Evolutionary conservation across 2,329 filamentous ascomycete species (phyloP), one percentile per base, ranked within the genome.

Genomic region (Talaromyces sp.): DNA sequence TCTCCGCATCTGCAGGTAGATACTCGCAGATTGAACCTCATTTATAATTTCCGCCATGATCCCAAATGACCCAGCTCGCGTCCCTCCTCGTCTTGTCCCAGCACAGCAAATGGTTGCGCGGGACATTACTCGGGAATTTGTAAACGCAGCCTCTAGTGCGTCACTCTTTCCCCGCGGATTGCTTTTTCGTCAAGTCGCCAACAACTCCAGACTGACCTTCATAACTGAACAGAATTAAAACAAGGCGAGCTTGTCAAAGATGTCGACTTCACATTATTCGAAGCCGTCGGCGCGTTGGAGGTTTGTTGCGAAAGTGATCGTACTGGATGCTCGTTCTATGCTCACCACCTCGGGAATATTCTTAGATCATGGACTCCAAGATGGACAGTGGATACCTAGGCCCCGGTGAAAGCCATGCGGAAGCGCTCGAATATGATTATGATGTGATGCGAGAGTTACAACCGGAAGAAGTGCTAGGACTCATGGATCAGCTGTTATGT

Each of bases 321-420:
- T 22, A 16, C 14, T 33, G 22, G 9, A 52, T 33, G 24, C 14
- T 37, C n/a, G 33, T 22, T 37, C 11, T 22, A 43, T 50, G 45
- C 61, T 66, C 37, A 65, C 49, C 27, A 52, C 7, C 27, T 19
- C 22, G 43, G n/a, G 39, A 7, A 33, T 14, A 27, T 16, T 19
- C 31, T 61, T 72, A 99, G 95, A 97, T 99, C 71, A 97, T 97
- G 92, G 95, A 99, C 74, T 89, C 91, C 0, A 99, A 98, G 79
- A 99, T 99, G 95, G 95, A 99, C 78, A 97, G 92, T 74, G 95
- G 95, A 33, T 93, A 90, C 69, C 82, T 96, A 7, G 84, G 87
- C 22, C 87, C 90, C 8, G 90, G 89, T 35, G 92, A 97, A 73
- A 76, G 72, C 54, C 69, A 74, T 45, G 73, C 71, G 65, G 68